Evolutionary conservation across 2,329 filamentous ascomycete genomes (phyloP), one percentile per base, ranked within the genome.

Genomic region (Sarocladium strictum): DNA sequence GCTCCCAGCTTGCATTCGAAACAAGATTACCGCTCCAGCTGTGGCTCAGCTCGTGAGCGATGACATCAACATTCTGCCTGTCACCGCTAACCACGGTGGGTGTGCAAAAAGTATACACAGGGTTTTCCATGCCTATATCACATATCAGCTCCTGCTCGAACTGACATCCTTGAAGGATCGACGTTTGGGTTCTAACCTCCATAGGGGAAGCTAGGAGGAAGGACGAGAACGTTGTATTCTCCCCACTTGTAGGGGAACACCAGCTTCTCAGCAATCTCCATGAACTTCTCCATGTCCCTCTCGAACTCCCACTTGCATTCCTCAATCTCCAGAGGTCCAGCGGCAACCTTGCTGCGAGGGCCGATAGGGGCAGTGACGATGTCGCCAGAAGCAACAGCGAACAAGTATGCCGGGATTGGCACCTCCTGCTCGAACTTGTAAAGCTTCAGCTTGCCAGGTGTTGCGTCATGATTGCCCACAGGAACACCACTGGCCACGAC

Each of bases 51-150:
- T 84, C 92, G 68, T 96, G 94, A 1, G 94, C 94, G 70, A 99
- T 96, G 19, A 97, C 93, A 67, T 97, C 93, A 19, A 97, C 84
- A 62, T 97, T 97, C 66, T 96, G 87, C 41, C 87, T 81, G 64
- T 93, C 89, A 49, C 93, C 93, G 55, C 88, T 94, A 65, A 99
- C 91, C 62, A 97, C 87, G 33, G 91, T 96, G 2, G 93, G 93
- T 1, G 94, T 97, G 1, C 92, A 93, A 68, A 96, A 97, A 0
- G 94, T 97, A 72, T 89, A 96, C 53, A 96, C 85, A 0, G 92
- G 92, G 67, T 97, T 96, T 69, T 96, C 91, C 87, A 91, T 91
- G 58, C 85, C 84, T 79, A 55, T 3, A 63, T 33, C 23, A 29
- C 10, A 27, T 35, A 32, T 23, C 21, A 47, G 19, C 55, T 35